These are phyloP conservation scores for Talaromyces borbonicus DNA, from an alignment of 495 filamentous ascomycete species.

Conservation along the genomic window DNA sequence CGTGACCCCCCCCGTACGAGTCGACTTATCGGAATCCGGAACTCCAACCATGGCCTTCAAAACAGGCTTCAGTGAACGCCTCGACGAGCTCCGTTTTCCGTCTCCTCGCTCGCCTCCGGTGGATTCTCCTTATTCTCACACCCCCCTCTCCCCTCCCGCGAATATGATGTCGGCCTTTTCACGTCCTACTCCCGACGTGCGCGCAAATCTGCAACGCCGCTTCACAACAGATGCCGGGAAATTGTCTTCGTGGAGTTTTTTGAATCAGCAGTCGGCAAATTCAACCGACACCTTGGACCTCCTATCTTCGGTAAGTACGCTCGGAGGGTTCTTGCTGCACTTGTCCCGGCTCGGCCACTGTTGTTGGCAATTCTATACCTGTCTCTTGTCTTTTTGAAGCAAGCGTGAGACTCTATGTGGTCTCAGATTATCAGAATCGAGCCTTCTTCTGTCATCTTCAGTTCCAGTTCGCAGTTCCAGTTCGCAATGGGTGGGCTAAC, in stretches of 20 bases:
- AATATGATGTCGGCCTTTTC: conserved; percentile 46
- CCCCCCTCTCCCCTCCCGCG: conserved; percentile 56
- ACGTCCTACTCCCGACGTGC: conserved; percentile 47
- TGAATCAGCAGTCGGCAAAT: conserved; percentile 50
- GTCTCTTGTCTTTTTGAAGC: neutral
- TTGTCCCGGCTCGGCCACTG: too few relatives aligned
- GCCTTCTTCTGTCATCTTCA: too few relatives aligned
- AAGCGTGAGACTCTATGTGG: too few relatives aligned
- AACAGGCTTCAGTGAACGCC: conserved; percentile 52
- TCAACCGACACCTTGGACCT: conserved; percentile 49
- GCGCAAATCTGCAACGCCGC: conserved; percentile 72
- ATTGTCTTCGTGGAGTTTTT: conserved; percentile 68
- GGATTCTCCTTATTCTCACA: conserved; percentile 62
- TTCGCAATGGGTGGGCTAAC: conserved; percentile 6
- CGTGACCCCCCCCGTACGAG: too few relatives aligned
- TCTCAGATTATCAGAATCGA: too few relatives aligned
- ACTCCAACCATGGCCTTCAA: conserved; percentile 61
- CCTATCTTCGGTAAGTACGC: conserved; percentile 43
- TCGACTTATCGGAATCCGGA: too few relatives aligned
- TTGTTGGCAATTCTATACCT: conserved; percentile 5
- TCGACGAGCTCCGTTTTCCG: conserved; percentile 71
- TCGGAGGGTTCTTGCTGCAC: too few relatives aligned
- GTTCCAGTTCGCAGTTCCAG: too few relatives aligned
- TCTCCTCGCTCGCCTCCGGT: conserved; percentile 61
- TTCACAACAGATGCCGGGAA: conserved; percentile 90